Evolutionary conservation across 2,329 filamentous ascomycete species (phyloP), one percentile per base, ranked within the genome.

Genomic region (Aureobasidium musti): DNA sequence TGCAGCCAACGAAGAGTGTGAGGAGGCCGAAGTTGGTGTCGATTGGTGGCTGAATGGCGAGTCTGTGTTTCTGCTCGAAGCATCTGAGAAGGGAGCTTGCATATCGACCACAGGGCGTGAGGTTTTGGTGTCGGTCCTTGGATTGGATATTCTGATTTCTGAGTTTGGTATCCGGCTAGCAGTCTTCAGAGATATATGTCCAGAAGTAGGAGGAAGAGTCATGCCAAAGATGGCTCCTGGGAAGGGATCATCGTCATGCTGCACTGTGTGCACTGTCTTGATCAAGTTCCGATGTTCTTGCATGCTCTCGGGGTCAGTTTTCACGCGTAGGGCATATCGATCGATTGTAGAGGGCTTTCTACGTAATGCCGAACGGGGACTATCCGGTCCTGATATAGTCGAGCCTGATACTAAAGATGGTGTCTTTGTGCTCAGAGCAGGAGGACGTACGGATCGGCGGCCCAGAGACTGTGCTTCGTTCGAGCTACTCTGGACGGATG

Each of bases 21-120:
- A 92, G 8, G 88, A 89, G 69, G 90, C 87, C 11, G 90, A 92
- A 5, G 89, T 92, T 7, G 90, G 90, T 3, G 90, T 92, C 0
- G 90, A 92, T 67, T 90, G 89, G 69, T 90, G 84, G 73, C 90
- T 92, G 76, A 91, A 92, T 5, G 89, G 86, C 1, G 90, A 92
- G 66, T 87, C 90, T 1, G 89, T 91, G 72, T 90, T 92, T 68
- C 88, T 82, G 1, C 90, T 92, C 4, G 90, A 92, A 43, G 90
- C 61, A 54, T 64, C 61, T 3, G 49, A 49, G 26, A 54, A 45
- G 2, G 61, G 61, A 7, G 35, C 61, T 21, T 49, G 47, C 11
- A 35, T 23, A 2, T 64, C 61, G 47, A 63, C 28, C 11, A 13
- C 14, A 13, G 49, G 49, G 13, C 26, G 61, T 33, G 26, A 21